Conservation (phyloP, 257 asterid species). For the Misopates orontium region DNA sequence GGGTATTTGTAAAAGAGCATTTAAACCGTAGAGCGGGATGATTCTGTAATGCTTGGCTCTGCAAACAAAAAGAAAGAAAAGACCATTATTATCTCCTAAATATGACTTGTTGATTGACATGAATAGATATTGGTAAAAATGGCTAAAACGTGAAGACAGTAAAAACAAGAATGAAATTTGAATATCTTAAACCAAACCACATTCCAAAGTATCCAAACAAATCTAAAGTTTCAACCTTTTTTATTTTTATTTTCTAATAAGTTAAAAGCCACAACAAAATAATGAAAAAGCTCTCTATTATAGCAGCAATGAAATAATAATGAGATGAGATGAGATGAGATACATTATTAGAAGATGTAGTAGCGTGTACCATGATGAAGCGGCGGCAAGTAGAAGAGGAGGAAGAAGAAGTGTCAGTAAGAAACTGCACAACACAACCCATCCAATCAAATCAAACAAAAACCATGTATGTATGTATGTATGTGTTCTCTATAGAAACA, state of each 20-base stretch:
- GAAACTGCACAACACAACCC: neutral
- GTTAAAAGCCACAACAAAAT: no score
- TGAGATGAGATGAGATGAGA: no score
- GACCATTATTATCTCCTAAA: no score
- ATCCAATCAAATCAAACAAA: neutral
- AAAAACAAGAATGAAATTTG: neutral
- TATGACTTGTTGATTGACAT: neutral
- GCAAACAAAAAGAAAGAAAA: slow-evolving; percentile 32
- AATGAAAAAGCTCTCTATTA: no score
- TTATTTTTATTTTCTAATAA: no score
- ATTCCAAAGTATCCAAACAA: no score
- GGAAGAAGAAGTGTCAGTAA: neutral
- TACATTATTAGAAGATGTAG: no score
- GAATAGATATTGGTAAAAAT: neutral
- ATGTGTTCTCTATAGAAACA: no score
- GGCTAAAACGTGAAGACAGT: neutral
- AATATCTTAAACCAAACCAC: no score
- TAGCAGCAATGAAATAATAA: no score
- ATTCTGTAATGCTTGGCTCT: slow-evolving; percentile 45
- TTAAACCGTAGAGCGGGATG: slow-evolving; percentile 39
- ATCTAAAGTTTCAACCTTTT: no score
- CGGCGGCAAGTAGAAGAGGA: slow-evolving; percentile 16
- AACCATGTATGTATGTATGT: no score
- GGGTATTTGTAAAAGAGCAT: slow-evolving; percentile 43
- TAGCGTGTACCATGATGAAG: slow-evolving; percentile 10